Percentiles rank a stretch among this genome's conserved stretches.
phyloP scores from a whole-genome alignment of 164 flowering plant species.

The Aristolochia californica region DNA sequence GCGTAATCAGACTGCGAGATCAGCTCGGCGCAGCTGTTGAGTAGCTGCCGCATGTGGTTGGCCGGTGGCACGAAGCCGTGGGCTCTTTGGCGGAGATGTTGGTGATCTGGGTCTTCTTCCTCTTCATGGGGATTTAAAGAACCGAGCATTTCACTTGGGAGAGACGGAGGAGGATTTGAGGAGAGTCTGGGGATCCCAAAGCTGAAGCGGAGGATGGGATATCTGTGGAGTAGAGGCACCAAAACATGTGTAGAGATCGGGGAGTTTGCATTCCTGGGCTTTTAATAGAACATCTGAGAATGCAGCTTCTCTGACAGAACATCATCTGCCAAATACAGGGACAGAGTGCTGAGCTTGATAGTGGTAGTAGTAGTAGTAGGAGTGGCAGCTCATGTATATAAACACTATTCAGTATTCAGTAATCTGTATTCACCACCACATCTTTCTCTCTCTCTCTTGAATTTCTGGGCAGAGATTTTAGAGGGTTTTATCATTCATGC shows the following conservation, averaged over 20 bases:
- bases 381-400: constrained; percentile 6
- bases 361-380: constrained; percentile 10
- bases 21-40: constrained; percentile 60
- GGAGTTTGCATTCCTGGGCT: constrained; percentile 19
- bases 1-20: constrained; percentile 52
- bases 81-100: constrained; percentile 12
- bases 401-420: constrained; percentile 4
- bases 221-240: constrained; percentile 8
- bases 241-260: constrained; percentile 14
- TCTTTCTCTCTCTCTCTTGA: constrained; percentile 6
- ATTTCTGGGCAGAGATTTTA: background rate
- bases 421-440: constrained; percentile 2
- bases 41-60: constrained; percentile 50
- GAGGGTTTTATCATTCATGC: constrained; percentile 1
- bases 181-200: constrained; percentile 8
- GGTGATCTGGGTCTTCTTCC: constrained; percentile 23
- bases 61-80: constrained; percentile 18
- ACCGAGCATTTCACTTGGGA: constrained; percentile 19
- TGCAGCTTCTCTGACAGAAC: constrained; percentile 24
- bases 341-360: constrained; percentile 2
- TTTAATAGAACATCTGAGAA: constrained; percentile 27
- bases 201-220: constrained; percentile 4
- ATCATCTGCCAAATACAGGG: constrained; percentile 22
- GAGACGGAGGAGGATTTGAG: background rate
- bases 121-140: constrained; percentile 25